A percentile compares a stretch with the other conserved stretches of the same genome.
phyloP scores from a whole-genome alignment of 306 rosid genomes.

The Lagenaria siceraria region DNA sequence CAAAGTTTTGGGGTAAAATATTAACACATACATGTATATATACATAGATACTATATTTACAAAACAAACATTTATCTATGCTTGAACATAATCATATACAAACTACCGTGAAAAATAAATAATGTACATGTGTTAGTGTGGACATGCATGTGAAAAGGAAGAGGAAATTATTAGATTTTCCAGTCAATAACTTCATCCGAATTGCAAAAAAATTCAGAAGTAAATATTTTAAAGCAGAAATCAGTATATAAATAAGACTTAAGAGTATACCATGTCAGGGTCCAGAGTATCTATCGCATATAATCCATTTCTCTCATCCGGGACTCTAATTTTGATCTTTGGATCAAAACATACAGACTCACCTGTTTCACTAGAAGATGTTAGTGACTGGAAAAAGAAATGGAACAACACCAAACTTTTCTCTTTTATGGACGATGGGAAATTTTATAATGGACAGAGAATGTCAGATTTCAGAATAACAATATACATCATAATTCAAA shows the following conservation, averaged over 20 bases:
- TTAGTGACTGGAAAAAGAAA: neutral
- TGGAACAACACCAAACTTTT: neutral
- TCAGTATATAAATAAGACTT: neutral
- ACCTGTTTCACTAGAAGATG: slow-evolving; percentile 35
- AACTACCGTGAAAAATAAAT: neutral
- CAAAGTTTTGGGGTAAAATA: neutral
- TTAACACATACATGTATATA: neutral
- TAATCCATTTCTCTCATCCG: slow-evolving; percentile 84
- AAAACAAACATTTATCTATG: neutral
- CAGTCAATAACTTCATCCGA: neutral
- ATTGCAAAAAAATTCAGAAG: neutral
- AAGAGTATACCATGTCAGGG: slow-evolving; percentile 67
- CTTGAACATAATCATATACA: neutral
- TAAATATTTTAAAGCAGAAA: neutral
- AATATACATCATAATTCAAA: neutral
- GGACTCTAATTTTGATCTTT: slow-evolving; percentile 51
- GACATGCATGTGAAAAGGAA: neutral
- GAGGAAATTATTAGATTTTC: neutral
- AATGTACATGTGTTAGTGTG: neutral
- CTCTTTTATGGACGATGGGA: neutral
- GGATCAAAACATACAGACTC: slow-evolving; percentile 52
- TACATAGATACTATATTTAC: neutral
- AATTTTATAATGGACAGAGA: neutral
- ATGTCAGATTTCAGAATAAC: neutral
- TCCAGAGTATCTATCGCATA: slow-evolving; percentile 74